A percentile compares a stretch with the other conserved stretches of the same genome.
These are phyloP conservation scores for Barbarea vulgaris DNA, from an alignment of 345 rosid genomes.

Conservation along the genomic window DNA sequence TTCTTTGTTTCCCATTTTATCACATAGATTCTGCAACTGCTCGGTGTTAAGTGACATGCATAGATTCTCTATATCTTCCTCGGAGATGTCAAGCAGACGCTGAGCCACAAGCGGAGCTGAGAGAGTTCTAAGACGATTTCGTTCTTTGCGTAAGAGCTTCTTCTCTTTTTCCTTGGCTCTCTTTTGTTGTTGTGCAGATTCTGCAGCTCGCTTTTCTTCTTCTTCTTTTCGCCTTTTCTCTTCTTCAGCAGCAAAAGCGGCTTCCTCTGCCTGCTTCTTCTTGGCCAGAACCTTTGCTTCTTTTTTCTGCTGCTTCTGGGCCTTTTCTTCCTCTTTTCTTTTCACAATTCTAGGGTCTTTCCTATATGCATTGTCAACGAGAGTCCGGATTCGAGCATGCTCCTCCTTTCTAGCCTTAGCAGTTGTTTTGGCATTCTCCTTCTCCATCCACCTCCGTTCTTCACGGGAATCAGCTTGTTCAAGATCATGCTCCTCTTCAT, in stretches of 20 bases:
- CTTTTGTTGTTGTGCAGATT: constrained; percentile 81
- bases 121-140: constrained; percentile 79
- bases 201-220: constrained; percentile 80
- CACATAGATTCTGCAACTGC: constrained; percentile 73
- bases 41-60: constrained; percentile 74
- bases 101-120: constrained; percentile 63
- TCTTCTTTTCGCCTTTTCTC: constrained; percentile 74
- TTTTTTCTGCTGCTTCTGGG: constrained; percentile 88
- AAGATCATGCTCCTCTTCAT: constrained; percentile 90
- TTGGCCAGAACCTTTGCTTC: constrained; percentile 82
- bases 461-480: constrained; percentile 98
- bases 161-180: constrained; percentile 88
- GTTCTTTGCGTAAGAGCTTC: constrained; percentile 89
- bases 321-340: constrained; percentile 85
- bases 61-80: constrained; percentile 77
- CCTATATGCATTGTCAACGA: constrained; percentile 90
- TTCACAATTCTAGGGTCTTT: constrained; percentile 84
- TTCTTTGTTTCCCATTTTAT: constrained; percentile 68
- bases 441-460: constrained; percentile 99
- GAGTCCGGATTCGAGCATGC: constrained; percentile 76
- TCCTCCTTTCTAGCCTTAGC: constrained; percentile 96
- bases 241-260: constrained; percentile 80
- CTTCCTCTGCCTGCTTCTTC: constrained; percentile 88
- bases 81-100: constrained; percentile 58
- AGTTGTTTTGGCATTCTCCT: constrained; percentile 85